Evolutionary conservation across 768 basidiomycete genomes (phyloP).

Genomic region (Amanita rubescens): DNA sequence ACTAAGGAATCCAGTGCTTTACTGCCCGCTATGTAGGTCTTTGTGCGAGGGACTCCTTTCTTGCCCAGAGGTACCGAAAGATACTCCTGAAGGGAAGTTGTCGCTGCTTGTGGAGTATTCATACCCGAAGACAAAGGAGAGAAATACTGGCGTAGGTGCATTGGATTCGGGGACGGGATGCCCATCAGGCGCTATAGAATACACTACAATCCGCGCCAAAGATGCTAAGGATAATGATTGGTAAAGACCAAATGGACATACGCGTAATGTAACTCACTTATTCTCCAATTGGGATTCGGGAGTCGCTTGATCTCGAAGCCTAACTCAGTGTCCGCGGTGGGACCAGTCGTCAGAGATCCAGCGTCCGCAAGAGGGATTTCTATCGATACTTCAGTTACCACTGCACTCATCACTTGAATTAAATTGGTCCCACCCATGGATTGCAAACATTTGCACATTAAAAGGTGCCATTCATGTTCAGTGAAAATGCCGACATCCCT

Average conservation of each 20-base stretch:
- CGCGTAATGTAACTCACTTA: slow-evolving; percentile 37
- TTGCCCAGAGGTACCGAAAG: slow-evolving; percentile 52
- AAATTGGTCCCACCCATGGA: slow-evolving; percentile 57
- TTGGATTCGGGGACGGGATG: slow-evolving; percentile 49
- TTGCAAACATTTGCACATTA: slow-evolving; percentile 85
- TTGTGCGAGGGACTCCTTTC: slow-evolving; percentile 30
- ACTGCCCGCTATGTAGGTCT: slow-evolving; percentile 71
- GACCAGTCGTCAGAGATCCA: slow-evolving; percentile 70
- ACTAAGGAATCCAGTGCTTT: slow-evolving; percentile 83
- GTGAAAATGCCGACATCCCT: slow-evolving; percentile 84
- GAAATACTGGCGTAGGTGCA: slow-evolving; percentile 62
- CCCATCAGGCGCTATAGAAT: slow-evolving; percentile 75
- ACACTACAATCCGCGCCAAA: slow-evolving; percentile 79
- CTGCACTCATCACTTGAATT: background rate
- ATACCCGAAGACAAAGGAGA: slow-evolving; percentile 63
- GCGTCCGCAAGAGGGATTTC: slow-evolving; percentile 69
- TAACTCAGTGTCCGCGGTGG: slow-evolving; percentile 65
- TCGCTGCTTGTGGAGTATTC: slow-evolving; percentile 47
- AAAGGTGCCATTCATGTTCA: slow-evolving; percentile 73
- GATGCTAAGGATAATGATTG: slow-evolving; percentile 41
- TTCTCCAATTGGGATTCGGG: slow-evolving; percentile 68
- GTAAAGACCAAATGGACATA: slow-evolving; percentile 10
- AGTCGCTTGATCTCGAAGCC: slow-evolving; percentile 68
- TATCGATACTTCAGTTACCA: slow-evolving; percentile 19
- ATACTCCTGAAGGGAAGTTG: slow-evolving; percentile 43